phyloP scores from a whole-genome alignment of 352 stramenopile species.

The Pythium myriotylum region DNA sequence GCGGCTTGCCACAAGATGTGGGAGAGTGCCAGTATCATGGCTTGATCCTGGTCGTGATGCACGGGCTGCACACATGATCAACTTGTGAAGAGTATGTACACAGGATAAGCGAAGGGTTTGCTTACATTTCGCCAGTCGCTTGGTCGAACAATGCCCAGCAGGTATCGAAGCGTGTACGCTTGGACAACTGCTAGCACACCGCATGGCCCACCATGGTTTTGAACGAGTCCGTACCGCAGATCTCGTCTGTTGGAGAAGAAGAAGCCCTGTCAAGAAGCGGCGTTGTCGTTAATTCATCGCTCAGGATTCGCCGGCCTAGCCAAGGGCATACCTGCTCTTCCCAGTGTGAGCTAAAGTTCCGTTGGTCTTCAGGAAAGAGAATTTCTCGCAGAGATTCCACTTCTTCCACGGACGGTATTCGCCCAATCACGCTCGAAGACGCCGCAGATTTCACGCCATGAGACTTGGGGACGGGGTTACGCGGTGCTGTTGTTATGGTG shows the following conservation, averaged over 20 bases:
- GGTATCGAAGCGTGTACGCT: slow-evolving; percentile 86
- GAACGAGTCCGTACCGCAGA: slow-evolving; percentile 90
- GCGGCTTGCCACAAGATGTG: slow-evolving; percentile 74
- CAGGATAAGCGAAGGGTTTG: too few species aligned
- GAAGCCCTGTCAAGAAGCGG: too few species aligned
- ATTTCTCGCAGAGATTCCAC: slow-evolving; percentile 53
- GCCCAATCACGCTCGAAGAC: background rate
- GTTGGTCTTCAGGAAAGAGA: slow-evolving; percentile 58
- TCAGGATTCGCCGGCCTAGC: too few species aligned
- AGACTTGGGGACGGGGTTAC: background rate
- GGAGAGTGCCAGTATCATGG: slow-evolving; percentile 50
- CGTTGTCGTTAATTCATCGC: too few species aligned
- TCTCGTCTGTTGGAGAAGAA: slow-evolving; percentile 51
- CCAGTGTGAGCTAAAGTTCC: slow-evolving; percentile 70
- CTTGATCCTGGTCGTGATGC: slow-evolving; percentile 37
- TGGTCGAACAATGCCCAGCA: slow-evolving; percentile 42
- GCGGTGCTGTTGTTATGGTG: background rate
- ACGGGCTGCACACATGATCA: slow-evolving; percentile 34
- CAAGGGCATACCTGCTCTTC: slow-evolving; percentile 40
- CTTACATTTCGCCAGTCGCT: slow-evolving; percentile 71
- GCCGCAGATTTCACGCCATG: background rate
- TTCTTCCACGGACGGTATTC: slow-evolving; percentile 41
- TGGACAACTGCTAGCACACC: slow-evolving; percentile 94
- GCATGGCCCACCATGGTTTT: slow-evolving; percentile 94
- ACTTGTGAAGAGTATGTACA: background rate